A percentile compares a stretch with the other conserved stretches of the same genome.
phyloP scores from a whole-genome alignment of 257 asterid genomes.

The Gentiana straminea region DNA sequence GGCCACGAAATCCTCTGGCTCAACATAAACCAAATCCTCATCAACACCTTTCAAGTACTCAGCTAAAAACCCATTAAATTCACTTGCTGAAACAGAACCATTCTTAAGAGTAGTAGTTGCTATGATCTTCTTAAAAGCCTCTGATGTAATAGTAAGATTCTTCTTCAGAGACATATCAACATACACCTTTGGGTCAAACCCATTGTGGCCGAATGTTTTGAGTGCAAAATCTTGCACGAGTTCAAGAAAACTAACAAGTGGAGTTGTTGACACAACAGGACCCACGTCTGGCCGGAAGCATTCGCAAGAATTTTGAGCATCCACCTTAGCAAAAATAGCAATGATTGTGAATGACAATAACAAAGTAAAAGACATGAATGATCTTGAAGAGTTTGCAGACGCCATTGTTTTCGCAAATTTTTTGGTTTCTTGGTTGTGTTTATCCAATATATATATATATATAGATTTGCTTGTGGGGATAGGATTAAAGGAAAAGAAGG shows the following conservation, averaged over 20 bases:
- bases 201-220: constrained; percentile 31
- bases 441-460: too few species aligned
- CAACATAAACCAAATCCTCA: constrained; percentile 38
- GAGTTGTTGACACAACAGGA: constrained; percentile 43
- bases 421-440: too few species aligned
- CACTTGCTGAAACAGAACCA: constrained; percentile 30
- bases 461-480: too few species aligned
- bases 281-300: constrained; percentile 22
- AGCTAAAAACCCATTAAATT: constrained; percentile 25
- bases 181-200: constrained; percentile 62
- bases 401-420: too few species aligned
- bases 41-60: constrained; percentile 30
- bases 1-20: constrained; percentile 47
- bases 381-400: too few species aligned
- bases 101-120: constrained; percentile 2
- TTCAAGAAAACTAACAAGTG: constrained; percentile 48
- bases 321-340: not conserved
- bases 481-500: too few species aligned
- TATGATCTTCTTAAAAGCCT: constrained; percentile 29
- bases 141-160: constrained; percentile 24
- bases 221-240: constrained; percentile 49
- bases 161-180: constrained; percentile 57
- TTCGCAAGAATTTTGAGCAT: constrained; percentile 6
- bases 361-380: constrained; percentile 3
- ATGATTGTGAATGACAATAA: constrained; percentile 7